phyloP scores from a whole-genome alignment of 2,329 filamentous ascomycete species.

The Exophiala alcalophila region DNA sequence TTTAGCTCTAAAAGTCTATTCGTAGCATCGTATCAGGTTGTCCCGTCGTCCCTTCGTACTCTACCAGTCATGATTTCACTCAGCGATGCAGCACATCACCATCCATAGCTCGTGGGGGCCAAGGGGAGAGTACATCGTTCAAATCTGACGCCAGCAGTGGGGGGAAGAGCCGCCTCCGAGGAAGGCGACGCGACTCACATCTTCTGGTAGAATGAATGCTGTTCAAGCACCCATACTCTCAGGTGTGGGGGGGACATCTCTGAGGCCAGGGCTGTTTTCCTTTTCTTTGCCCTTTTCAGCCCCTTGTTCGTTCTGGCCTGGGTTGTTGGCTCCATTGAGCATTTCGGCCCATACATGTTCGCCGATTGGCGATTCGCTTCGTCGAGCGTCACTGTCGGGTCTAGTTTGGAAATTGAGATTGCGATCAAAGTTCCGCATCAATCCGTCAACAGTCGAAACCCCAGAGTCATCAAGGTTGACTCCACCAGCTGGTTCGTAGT shows the following conservation, averaged over 20 bases:
- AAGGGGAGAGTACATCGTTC: too few relatives aligned
- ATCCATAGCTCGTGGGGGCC: too few relatives aligned
- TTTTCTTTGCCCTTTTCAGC: constrained; percentile 2
- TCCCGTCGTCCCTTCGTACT: too few relatives aligned
- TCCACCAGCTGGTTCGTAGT: not conserved
- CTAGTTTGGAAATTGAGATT: constrained; percentile 4
- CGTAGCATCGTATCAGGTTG: too few relatives aligned
- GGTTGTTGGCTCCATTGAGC: constrained; percentile 1
- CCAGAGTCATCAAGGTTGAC: constrained; percentile 1
- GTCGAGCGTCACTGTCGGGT: constrained; percentile 1
- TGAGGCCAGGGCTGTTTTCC: not conserved
- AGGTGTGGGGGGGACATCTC: constrained; percentile 11
- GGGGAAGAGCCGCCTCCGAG: too few relatives aligned
- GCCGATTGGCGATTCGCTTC: constrained; percentile 16
- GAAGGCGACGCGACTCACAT: too few relatives aligned
- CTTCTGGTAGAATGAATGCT: too few relatives aligned
- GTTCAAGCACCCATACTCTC: constrained; percentile 13
- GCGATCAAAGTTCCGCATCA: constrained; percentile 15
- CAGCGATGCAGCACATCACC: too few relatives aligned
- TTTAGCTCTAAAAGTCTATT: too few relatives aligned
- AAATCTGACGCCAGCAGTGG: too few relatives aligned
- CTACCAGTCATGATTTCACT: too few relatives aligned
- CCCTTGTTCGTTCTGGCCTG: not conserved
- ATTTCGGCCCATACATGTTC: constrained; percentile 14
- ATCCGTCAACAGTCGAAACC: constrained; percentile 5